Percentiles rank a stretch among this genome's conserved stretches.
These are phyloP conservation scores for Plenodomus lindquistii DNA, from an alignment of 2,329 filamentous ascomycete genomes.

Conservation along the genomic window DNA sequence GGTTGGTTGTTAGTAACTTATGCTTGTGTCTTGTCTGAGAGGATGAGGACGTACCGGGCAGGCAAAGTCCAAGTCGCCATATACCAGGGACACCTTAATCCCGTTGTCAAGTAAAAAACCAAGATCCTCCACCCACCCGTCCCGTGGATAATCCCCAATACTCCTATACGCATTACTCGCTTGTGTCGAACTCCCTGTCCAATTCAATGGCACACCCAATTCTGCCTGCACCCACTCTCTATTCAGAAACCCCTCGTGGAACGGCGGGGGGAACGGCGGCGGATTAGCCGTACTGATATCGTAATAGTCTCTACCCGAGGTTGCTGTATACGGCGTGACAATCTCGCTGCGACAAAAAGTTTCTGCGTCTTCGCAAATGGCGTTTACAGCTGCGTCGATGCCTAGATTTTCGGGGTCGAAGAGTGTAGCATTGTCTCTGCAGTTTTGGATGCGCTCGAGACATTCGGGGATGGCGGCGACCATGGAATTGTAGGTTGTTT, in stretches of 20 bases:
- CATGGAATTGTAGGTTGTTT: constrained; percentile 21
- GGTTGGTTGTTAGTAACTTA: constrained; percentile 18
- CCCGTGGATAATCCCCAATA: constrained; percentile 50
- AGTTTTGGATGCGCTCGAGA: constrained; percentile 16
- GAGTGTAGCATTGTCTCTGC: constrained; percentile 14
- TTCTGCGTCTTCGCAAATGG: constrained; percentile 57
- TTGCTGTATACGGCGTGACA: constrained; percentile 18
- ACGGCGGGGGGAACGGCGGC: constrained; percentile 28
- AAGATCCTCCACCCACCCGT: constrained; percentile 49
- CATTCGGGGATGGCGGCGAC: constrained; percentile 16
- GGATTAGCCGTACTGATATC: constrained; percentile 21
- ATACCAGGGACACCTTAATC: constrained; percentile 24
- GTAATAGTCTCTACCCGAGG: constrained; percentile 22
- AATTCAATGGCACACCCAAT: constrained; percentile 13
- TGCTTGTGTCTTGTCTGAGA: neutral
- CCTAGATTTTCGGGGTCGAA: constrained; percentile 44
- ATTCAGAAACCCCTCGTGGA: constrained; percentile 14
- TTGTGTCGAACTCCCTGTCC: constrained; percentile 20
- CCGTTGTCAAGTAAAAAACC: constrained; percentile 55
- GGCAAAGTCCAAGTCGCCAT: constrained; percentile 39
- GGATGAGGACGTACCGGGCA: constrained; percentile 6
- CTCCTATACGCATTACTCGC: constrained; percentile 21
- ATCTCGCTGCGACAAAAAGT: constrained; percentile 42
- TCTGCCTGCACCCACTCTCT: constrained; percentile 18
- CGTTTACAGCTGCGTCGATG: constrained; percentile 33